Base-by-base conservation (phyloP, 148 eudicot genomes). In the Beta vulgaris region DNA sequence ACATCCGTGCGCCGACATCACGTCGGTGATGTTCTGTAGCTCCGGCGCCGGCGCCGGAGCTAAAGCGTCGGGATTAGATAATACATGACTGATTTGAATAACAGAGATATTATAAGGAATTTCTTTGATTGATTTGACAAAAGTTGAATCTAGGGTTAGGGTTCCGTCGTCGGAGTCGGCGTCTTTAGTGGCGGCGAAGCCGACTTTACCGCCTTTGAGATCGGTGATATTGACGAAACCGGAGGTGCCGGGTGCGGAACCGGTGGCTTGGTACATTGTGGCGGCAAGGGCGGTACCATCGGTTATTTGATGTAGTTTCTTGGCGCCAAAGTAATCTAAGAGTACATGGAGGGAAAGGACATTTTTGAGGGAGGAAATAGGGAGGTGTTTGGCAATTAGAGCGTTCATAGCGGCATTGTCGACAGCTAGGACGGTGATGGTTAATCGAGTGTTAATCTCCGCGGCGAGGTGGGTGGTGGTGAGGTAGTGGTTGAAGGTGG, bases 221-320 rank as follows among this genome's bases (percentile, higher is more conserved):
- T 90, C 91, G 37, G 98, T 95, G 29, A 95, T 92, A 75, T 90
- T 92, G 71, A 95, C 93, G 77, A 95, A 92, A 0, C 98, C 98
- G 13, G 97, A 73, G 19, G 91, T 80, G 0, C 98, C 98, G 0
- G 88, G 39, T 7, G 98, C 98, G 7, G 86, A 23, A 4, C 98
- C 98, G 72, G 96, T 90, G 67, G 98, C 98, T 61, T 95, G 98
- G 85, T 73, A 95, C 92, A 95, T 88, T 0, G 98, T 95, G 40
- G 98, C 98, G 44, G 98, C 92, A 28, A 90, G 84, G 0, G 96
- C 97, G 12, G 97, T 84, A 48, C 97, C 97, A 51, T 88, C 79
- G 57, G 87, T 85, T 60, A 95, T 95, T 71, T 95, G 96, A 79
- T 95, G 98, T 64, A 95, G 90, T 67, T 95, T 95, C 66, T 95